Evolutionary conservation across 371 early-diverging fungal species (phyloP).

Genomic region (Mortierella sp.): DNA sequence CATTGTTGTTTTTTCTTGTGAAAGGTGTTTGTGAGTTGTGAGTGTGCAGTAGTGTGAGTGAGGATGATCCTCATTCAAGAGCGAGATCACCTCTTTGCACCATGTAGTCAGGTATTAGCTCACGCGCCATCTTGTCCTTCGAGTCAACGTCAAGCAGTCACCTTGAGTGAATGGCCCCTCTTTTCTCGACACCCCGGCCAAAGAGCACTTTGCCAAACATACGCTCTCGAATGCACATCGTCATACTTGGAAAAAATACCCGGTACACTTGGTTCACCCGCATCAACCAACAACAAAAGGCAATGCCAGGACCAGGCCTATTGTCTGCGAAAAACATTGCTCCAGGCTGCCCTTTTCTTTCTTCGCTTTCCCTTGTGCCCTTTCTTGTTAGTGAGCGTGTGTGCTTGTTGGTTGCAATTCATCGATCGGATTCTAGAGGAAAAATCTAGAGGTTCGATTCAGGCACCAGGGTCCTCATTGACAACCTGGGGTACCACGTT

Average conservation of each 20-base stretch:
- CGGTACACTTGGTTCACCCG: neutral
- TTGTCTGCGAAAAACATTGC: no score
- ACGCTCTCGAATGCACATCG: neutral
- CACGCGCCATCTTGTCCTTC: no score
- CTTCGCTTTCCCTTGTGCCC: neutral
- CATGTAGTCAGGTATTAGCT: neutral
- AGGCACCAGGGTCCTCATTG: neutral
- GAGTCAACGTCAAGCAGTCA: slow-evolving; percentile 1
- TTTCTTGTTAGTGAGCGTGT: neutral
- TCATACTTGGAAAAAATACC: neutral
- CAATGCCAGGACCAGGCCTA: no score
- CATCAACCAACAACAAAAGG: no score
- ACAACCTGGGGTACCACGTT: neutral
- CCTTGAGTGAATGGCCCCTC: neutral
- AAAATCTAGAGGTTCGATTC: neutral
- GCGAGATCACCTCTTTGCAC: neutral
- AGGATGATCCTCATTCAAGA: neutral
- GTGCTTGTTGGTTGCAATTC: neutral
- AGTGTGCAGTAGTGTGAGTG: neutral
- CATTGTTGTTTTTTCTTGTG: slow-evolving; percentile 14
- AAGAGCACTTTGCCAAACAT: neutral
- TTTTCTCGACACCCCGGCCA: neutral
- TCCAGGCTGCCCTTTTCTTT: no score
- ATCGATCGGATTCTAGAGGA: neutral
- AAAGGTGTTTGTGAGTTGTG: neutral